phyloP scores from a whole-genome alignment of 208 protist species.

The Acanthamoeba triangularis region DNA sequence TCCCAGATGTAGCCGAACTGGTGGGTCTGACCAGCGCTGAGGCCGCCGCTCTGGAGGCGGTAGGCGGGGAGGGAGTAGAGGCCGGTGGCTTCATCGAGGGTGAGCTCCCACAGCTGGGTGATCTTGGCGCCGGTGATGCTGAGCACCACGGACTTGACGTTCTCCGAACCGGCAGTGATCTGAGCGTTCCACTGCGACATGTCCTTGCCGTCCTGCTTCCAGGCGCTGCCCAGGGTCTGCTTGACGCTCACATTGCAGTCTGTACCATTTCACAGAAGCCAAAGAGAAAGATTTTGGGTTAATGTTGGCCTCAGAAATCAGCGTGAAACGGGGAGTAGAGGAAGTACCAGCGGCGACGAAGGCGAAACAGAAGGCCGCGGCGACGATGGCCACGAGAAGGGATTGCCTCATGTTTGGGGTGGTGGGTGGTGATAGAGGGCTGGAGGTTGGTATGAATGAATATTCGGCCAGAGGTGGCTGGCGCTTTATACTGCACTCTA shows the following conservation, averaged over 20 bases:
- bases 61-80: not conserved
- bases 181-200: slow-evolving; percentile 23
- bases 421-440: too few relatives aligned
- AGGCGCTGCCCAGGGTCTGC: not conserved
- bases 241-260: not conserved
- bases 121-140: not conserved
- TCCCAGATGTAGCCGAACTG: slow-evolving; percentile 41
- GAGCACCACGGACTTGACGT: not conserved
- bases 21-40: not conserved
- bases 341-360: not conserved
- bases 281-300: not conserved
- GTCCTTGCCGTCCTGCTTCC: not conserved
- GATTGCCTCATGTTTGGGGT: not conserved
- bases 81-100: not conserved
- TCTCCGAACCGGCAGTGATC: not conserved
- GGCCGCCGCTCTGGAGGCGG: not conserved
- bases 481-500: too few relatives aligned
- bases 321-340: not conserved
- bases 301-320: not conserved
- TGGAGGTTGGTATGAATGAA: too few relatives aligned
- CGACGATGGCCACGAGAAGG: not conserved
- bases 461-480: too few relatives aligned
- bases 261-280: not conserved
- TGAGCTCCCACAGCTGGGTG: slow-evolving; percentile 38
- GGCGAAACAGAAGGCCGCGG: not conserved